phyloP scores from a whole-genome alignment of 2,329 filamentous ascomycete species.

The Xylariomycetidae sp. region DNA sequence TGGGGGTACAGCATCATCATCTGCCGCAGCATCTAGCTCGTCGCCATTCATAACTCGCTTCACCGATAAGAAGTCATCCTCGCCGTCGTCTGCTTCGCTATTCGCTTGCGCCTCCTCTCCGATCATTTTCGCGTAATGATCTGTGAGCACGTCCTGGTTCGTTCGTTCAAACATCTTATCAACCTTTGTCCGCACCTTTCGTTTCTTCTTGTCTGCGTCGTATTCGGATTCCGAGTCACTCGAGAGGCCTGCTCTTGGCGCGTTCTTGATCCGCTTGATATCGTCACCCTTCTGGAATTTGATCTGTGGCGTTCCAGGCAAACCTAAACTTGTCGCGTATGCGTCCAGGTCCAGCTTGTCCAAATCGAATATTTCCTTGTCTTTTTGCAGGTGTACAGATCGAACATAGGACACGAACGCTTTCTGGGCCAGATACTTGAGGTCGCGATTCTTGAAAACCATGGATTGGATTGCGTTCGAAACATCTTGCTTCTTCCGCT shows the following conservation, averaged over 20 bases:
- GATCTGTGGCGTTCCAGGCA: constrained; percentile 88
- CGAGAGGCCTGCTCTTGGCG: constrained; percentile 61
- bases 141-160: constrained; percentile 93
- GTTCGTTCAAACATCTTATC: constrained; percentile 96
- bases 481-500: constrained; percentile 85
- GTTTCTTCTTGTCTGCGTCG: constrained; percentile 49
- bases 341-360: constrained; percentile 78
- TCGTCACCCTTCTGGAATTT: constrained; percentile 90
- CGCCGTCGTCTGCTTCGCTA: constrained; percentile 42
- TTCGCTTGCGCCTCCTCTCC: constrained; percentile 37
- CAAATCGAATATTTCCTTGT: constrained; percentile 81
- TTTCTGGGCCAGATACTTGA: constrained; percentile 95
- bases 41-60: constrained; percentile 79
- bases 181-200: constrained; percentile 83
- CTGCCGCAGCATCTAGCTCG: constrained; percentile 46
- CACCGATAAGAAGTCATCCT: constrained; percentile 78
- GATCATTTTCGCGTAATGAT: constrained; percentile 86
- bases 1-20: constrained; percentile 35
- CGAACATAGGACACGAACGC: constrained; percentile 87
- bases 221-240: constrained; percentile 53
- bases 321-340: constrained; percentile 76
- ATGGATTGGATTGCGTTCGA: constrained; percentile 83
- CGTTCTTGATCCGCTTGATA: constrained; percentile 81
- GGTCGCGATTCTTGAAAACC: constrained; percentile 88
- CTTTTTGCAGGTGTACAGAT: constrained; percentile 80